phyloP scores from a whole-genome alignment of 2,329 filamentous ascomycete genomes.

The Aspergillus udagawae region DNA sequence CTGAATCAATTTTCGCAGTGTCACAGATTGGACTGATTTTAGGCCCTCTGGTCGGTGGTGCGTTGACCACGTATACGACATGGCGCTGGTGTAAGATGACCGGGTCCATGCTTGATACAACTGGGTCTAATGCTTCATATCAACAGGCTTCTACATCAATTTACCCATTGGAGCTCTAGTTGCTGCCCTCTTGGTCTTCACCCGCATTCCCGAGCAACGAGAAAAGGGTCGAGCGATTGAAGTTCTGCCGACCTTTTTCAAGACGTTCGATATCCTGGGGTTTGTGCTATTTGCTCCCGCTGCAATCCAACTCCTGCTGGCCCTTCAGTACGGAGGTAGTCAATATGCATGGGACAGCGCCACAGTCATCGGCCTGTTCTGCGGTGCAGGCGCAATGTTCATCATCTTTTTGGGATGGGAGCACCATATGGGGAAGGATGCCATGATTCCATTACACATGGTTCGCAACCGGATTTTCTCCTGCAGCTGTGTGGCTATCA shows the following conservation, averaged over 20 bases:
- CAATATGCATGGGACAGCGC: constrained; percentile 35
- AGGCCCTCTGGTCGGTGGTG: neutral
- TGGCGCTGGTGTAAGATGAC: constrained; percentile 22
- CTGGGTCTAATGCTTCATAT: neutral
- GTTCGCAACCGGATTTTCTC: constrained; percentile 10
- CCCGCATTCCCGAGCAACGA: constrained; percentile 12
- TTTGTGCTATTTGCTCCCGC: constrained; percentile 25
- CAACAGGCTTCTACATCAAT: constrained; percentile 39
- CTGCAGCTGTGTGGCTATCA: constrained; percentile 25
- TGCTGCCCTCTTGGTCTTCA: constrained; percentile 26
- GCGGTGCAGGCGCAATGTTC: constrained; percentile 38
- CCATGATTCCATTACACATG: constrained; percentile 33
- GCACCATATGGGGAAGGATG: constrained; percentile 37
- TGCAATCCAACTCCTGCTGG: constrained; percentile 43
- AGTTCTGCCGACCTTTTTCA: constrained; percentile 5
- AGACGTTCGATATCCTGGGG: constrained; percentile 19
- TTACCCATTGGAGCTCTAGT: constrained; percentile 34
- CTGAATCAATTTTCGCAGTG: constrained; percentile 8
- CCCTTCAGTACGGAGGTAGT: constrained; percentile 44
- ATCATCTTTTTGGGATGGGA: constrained; percentile 40
- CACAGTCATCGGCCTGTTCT: constrained; percentile 45
- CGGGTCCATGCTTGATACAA: no score
- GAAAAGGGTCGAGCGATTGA: constrained; percentile 10
- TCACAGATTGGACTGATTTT: constrained; percentile 32
- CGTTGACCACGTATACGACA: neutral